Percentiles rank a stretch among this genome's conserved stretches.
phyloP scores from a whole-genome alignment of 441 rosid species.

The Brassica balearica region DNA sequence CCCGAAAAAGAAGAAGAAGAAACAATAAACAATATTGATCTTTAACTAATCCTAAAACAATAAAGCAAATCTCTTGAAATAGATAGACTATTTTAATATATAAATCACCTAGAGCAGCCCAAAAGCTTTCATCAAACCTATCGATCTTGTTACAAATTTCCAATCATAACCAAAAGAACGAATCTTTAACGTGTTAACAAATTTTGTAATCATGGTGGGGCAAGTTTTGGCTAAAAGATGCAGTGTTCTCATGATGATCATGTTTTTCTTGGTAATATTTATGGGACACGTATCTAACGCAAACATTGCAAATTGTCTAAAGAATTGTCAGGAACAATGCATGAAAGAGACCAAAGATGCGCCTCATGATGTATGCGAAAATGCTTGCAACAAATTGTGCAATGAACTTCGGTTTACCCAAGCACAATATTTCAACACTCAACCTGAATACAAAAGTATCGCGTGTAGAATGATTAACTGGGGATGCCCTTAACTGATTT shows the following conservation, averaged over 20 bases:
- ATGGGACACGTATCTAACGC: neutral
- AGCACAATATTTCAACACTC: neutral
- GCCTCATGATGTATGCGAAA: neutral
- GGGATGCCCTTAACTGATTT: neutral
- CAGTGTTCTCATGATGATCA: constrained; percentile 2
- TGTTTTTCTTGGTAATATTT: neutral
- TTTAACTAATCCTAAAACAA: neutral
- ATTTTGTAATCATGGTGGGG: neutral
- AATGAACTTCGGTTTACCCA: neutral
- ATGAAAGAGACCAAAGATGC: neutral
- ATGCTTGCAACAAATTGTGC: constrained; percentile 4
- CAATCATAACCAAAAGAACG: neutral
- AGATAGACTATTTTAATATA: neutral
- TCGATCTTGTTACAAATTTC: neutral
- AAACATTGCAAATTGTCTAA: neutral
- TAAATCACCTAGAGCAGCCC: neutral
- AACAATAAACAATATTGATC: neutral
- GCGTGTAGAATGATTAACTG: neutral
- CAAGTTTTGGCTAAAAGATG: constrained; percentile 8
- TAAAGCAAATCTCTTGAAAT: neutral
- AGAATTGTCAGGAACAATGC: constrained; percentile 13
- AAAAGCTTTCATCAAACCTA: neutral
- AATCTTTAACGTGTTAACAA: neutral
- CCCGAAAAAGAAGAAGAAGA: neutral
- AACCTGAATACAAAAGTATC: neutral